Percentiles rank a stretch among this genome's conserved stretches.
Conservation (phyloP, 495 filamentous ascomycete species). For the Penicillium fimorum region DNA sequence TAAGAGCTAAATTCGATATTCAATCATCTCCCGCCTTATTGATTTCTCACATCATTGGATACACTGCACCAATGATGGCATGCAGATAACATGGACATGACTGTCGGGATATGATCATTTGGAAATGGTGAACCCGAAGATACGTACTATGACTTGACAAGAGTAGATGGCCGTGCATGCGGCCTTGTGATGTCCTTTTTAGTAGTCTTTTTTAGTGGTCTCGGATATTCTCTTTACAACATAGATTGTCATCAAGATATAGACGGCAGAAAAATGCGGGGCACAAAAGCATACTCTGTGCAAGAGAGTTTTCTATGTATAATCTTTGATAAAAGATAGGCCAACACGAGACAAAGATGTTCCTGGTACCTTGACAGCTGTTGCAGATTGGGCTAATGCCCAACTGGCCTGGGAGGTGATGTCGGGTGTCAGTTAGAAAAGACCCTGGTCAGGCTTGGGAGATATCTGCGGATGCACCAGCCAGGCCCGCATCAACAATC, state of each 20-base stretch:
- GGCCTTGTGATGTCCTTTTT: too few species aligned
- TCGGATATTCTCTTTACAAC: too few species aligned
- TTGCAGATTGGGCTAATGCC: conserved; percentile 20
- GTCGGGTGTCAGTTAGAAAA: conserved; percentile 15
- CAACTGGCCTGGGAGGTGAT: conserved; percentile 26
- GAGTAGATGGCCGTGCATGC: too few species aligned
- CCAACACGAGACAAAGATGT: conserved; percentile 7
- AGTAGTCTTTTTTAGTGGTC: too few species aligned
- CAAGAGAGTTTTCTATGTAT: too few species aligned
- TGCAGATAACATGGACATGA: conserved; percentile 1
- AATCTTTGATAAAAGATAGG: not conserved
- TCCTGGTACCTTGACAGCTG: conserved; percentile 10
- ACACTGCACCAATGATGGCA: conserved; percentile 6
- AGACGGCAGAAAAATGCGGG: too few species aligned
- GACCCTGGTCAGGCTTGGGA: conserved; percentile 16
- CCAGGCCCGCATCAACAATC: conserved; percentile 21
- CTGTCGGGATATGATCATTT: not conserved
- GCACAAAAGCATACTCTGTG: too few species aligned
- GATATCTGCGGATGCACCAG: conserved; percentile 18
- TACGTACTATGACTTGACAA: conserved; percentile 2
- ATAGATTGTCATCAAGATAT: too few species aligned
- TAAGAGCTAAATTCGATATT: not conserved
- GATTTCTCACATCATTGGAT: not conserved
- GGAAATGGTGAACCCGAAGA: not conserved
- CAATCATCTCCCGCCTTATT: not conserved